Evolutionary conservation across 1,284 basidiomycete species (phyloP), one percentile per base, ranked within the genome.

Genomic region (Termitomyces sp.): DNA sequence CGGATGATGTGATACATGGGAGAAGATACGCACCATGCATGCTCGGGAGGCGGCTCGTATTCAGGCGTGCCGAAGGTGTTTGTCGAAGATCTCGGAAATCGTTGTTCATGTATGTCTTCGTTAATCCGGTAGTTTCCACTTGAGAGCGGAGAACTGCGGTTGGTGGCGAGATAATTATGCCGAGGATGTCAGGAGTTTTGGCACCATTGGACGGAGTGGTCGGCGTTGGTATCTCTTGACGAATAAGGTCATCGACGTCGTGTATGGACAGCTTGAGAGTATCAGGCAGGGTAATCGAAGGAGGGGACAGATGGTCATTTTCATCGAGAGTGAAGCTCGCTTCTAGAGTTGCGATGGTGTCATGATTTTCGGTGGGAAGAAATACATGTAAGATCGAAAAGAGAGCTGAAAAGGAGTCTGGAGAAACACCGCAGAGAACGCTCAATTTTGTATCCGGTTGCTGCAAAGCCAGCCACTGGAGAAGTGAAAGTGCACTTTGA

Each of bases 41-140:
- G 69, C 88, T 90, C 28, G 88, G 88, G 53, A 91, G 73, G 64
- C 88, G 77, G 68, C 88, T 90, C 56, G 88, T 90, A 66, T 91
- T 91, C 67, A 87, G 79, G 60, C 86, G 80, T 58, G 84, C 80
- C 19, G 80, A 79, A 33, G 85, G 78, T 30, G 75, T 71, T 67
- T 85, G 83, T 50, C 88, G 75, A 60, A 90, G 71, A 65, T 87
- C 80, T 54, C 88, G 75, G 62, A 91, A 91, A 67, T 90, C 88
- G 62, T 91, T 90, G 65, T 80, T 86, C 21, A 67, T 67, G 62
- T 91, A 92, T 56, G 79, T 90, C 71, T 90, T 92, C 15, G 89
- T 90, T 31, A 91, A 74, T n/a, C 86, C 86, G 0, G 85, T 87
- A 17, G 84, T 86, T 24, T 83, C 81, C 1, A 82, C 84, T 0